A percentile compares a stretch with the other conserved stretches of the same genome.
Evolutionary conservation across 1,284 basidiomycete species (phyloP).

Genomic region (Ustilago cynodontis): DNA sequence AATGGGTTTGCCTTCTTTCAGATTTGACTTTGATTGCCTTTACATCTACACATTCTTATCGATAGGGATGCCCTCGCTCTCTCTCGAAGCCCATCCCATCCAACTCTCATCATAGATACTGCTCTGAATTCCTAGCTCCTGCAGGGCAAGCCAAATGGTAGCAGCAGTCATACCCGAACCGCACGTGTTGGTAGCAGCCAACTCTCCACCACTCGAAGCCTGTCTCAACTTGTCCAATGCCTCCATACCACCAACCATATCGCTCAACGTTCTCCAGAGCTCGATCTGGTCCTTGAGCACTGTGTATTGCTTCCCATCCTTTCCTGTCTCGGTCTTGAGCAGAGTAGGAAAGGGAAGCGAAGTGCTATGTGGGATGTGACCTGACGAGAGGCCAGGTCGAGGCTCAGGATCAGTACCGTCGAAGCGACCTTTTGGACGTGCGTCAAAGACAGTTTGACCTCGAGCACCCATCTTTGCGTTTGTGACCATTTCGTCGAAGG

Average conservation of each 20-base stretch:
- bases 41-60: slow-evolving; percentile 28
- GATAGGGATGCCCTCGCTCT: slow-evolving; percentile 46
- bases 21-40: not conserved
- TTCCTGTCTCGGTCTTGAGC: slow-evolving; percentile 73
- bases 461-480: slow-evolving; percentile 76
- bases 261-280: slow-evolving; percentile 73
- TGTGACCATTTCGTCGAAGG: slow-evolving; percentile 83
- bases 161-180: slow-evolving; percentile 91
- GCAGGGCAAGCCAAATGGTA: slow-evolving; percentile 87
- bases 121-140: slow-evolving; percentile 76
- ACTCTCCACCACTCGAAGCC: slow-evolving; percentile 54
- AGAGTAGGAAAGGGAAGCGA: slow-evolving; percentile 87
- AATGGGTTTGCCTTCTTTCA: not conserved
- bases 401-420: slow-evolving; percentile 87
- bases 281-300: slow-evolving; percentile 65
- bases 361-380: slow-evolving; percentile 89
- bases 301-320: slow-evolving; percentile 67
- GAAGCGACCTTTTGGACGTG: slow-evolving; percentile 82
- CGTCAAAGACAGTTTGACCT: slow-evolving; percentile 85
- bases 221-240: slow-evolving; percentile 65
- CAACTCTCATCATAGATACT: slow-evolving; percentile 82
- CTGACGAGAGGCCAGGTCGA: slow-evolving; percentile 84
- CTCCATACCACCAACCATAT: slow-evolving; percentile 74
- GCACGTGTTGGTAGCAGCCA: slow-evolving; percentile 65
- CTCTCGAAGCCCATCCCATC: slow-evolving; percentile 59